Evolutionary conservation across 2,329 filamentous ascomycete genomes (phyloP).

Genomic region (Colletotrichum liriopes): DNA sequence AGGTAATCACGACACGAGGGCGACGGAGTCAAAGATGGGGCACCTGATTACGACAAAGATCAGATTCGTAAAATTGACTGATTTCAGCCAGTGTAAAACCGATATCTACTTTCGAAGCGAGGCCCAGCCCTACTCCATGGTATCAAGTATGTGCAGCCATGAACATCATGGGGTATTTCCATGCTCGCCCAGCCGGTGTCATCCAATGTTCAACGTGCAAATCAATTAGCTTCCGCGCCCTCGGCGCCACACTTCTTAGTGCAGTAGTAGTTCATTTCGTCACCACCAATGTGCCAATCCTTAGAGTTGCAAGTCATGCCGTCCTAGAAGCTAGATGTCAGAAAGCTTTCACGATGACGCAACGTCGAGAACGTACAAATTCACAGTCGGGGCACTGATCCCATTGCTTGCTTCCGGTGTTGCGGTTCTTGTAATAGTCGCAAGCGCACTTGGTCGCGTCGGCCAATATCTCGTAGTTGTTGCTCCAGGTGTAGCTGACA

Average conservation of each 20-base stretch:
- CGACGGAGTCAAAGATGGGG: neutral
- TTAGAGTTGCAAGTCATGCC: slow-evolving; percentile 37
- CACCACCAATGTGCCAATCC: slow-evolving; percentile 41
- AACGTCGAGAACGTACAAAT: slow-evolving; percentile 7
- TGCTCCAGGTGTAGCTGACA: slow-evolving; percentile 34
- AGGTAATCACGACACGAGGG: neutral
- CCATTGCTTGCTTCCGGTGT: slow-evolving; percentile 44
- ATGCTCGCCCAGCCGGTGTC: neutral
- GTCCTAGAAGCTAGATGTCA: neutral
- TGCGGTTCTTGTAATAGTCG: slow-evolving; percentile 39
- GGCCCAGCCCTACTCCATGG: too few relatives aligned
- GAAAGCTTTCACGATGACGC: too few relatives aligned
- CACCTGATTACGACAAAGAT: neutral
- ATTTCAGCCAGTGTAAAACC: too few relatives aligned
- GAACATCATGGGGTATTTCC: neutral
- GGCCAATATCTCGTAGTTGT: slow-evolving; percentile 36
- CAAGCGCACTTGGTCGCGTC: slow-evolving; percentile 43
- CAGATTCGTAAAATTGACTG: neutral
- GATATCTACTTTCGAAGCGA: too few relatives aligned
- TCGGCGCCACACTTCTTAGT: slow-evolving; percentile 41
- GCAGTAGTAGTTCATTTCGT: slow-evolving; percentile 43
- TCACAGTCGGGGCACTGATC: slow-evolving; percentile 44
- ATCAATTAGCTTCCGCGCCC: slow-evolving; percentile 36
- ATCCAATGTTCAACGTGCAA: neutral
- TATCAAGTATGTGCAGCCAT: too few relatives aligned